A percentile compares a stretch with the other conserved stretches of the same genome.
phyloP scores from a whole-genome alignment of 140 eudicot genomes.

The Stevia rebaudiana region DNA sequence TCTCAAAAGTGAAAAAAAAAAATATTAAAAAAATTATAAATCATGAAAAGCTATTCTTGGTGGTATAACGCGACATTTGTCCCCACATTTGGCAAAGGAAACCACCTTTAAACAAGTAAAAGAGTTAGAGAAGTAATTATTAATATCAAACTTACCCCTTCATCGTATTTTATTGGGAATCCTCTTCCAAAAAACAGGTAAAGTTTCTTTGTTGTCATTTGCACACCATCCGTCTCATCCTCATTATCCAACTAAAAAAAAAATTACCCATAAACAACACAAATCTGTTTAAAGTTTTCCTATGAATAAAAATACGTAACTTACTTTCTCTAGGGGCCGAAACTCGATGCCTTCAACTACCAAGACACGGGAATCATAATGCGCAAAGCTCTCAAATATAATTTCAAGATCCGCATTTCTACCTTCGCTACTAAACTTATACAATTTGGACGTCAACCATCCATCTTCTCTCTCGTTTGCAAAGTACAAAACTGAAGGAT shows the following conservation, averaged over 20 bases:
- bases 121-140: too few species aligned
- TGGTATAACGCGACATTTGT: too few species aligned
- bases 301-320: not conserved
- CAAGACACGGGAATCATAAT: not conserved
- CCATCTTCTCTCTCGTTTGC: slow-evolving; percentile 12
- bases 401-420: slow-evolving; percentile 3
- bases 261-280: not conserved
- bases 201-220: slow-evolving; percentile 7
- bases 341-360: slow-evolving; percentile 17
- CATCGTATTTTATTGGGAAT: not conserved
- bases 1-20: too few species aligned
- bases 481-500: not conserved
- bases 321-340: slow-evolving; percentile 7
- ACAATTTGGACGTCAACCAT: slow-evolving; percentile 14
- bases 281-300: too few species aligned
- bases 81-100: too few species aligned
- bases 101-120: too few species aligned
- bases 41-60: too few species aligned
- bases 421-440: slow-evolving; percentile 8
- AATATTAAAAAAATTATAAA: too few species aligned
- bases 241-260: not conserved
- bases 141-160: not conserved
- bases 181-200: not conserved
- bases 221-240: not conserved
- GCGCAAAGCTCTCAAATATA: not conserved